These are phyloP conservation scores for Nicotiana knightiana DNA, from an alignment of 257 asterid species.

Conservation along the genomic window DNA sequence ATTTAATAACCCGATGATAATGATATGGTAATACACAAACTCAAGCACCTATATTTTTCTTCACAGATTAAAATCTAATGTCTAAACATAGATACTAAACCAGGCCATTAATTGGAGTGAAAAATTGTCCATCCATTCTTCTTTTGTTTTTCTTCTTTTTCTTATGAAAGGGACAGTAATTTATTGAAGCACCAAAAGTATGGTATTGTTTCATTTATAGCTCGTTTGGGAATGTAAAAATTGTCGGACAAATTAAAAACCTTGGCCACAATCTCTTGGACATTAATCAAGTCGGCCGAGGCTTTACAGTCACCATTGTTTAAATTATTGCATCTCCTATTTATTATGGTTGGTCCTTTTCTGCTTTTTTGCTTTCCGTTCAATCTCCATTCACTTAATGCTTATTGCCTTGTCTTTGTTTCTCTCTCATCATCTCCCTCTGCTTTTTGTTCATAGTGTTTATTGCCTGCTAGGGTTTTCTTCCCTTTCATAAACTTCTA, in stretches of 20 bases:
- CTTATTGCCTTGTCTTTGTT: neutral
- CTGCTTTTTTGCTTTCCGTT: neutral
- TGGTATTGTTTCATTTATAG: no score
- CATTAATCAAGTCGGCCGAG: neutral
- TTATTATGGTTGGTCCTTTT: neutral
- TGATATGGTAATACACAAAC: neutral
- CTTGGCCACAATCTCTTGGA: neutral
- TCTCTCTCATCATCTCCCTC: neutral
- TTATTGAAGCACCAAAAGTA: neutral
- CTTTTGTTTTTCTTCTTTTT: neutral
- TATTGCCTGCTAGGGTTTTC: slow-evolving; percentile 5
- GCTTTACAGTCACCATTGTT: neutral
- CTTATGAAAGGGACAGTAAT: neutral
- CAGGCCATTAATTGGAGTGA: neutral
- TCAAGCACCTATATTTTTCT: no score
- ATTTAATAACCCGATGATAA: neutral
- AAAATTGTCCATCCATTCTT: neutral
- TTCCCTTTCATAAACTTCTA: neutral
- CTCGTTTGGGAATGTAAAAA: neutral
- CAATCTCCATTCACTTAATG: neutral
- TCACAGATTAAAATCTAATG: neutral
- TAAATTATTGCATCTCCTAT: neutral
- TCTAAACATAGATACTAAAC: no score
- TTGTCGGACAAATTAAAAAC: no score
- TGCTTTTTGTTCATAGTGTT: neutral